Percentiles rank a stretch among this genome's conserved stretches.
Conservation (phyloP, 768 basidiomycete genomes). For the Daedalea quercina region DNA sequence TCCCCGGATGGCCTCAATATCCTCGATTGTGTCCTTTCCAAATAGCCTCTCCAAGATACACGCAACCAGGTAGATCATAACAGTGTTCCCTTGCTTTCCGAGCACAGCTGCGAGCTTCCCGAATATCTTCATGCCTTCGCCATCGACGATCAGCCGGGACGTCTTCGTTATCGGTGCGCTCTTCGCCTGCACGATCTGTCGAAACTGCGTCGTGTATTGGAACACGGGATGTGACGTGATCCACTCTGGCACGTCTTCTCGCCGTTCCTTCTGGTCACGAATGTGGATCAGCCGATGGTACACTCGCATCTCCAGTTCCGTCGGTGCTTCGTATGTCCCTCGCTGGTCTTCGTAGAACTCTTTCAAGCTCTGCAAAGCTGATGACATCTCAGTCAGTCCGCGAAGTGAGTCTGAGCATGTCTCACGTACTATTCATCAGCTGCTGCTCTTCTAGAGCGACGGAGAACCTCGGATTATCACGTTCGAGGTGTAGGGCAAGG, state of each 20-base stretch:
- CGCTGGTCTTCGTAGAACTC: constrained; percentile 88
- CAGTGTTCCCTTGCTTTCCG: constrained; percentile 52
- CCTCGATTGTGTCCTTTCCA: constrained; percentile 70
- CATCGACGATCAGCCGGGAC: constrained; percentile 58
- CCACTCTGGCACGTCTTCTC: constrained; percentile 60
- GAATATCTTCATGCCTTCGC: constrained; percentile 63
- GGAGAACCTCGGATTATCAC: constrained; percentile 51
- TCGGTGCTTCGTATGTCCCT: constrained; percentile 58
- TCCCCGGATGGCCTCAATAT: constrained; percentile 61
- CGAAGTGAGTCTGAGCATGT: no score
- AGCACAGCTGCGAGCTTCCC: constrained; percentile 54
- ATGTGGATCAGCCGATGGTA: constrained; percentile 93
- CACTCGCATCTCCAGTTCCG: constrained; percentile 93
- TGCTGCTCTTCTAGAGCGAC: constrained; percentile 79
- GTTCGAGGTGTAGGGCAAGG: constrained; percentile 63
- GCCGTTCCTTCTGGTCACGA: constrained; percentile 73
- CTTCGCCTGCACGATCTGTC: constrained; percentile 70
- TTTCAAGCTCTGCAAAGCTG: constrained; percentile 90
- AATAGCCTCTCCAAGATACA: constrained; percentile 88
- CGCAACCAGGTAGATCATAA: constrained; percentile 84
- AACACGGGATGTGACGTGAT: constrained; percentile 73
- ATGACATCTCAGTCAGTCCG: constrained; percentile 1
- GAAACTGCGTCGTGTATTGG: constrained; percentile 75
- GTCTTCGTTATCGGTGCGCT: constrained; percentile 70
- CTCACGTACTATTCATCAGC: constrained; percentile 76